Conservation (phyloP, 805 yeast genomes). For the Yarrowia sp. region DNA sequence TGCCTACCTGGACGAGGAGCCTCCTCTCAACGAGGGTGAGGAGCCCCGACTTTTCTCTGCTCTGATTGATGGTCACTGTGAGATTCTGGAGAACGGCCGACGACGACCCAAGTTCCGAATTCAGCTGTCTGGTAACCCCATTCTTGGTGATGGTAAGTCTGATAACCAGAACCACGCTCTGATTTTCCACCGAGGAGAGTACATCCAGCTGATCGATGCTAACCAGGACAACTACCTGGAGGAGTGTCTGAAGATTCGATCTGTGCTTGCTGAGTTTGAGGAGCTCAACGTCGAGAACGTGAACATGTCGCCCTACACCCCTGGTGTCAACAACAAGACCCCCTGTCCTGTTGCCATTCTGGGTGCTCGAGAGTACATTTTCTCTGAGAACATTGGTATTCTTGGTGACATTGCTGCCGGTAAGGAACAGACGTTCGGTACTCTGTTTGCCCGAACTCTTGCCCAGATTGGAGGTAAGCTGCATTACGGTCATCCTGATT, state of each 20-base stretch:
- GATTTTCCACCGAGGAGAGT: slow-evolving; percentile 90
- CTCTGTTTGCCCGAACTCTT: slow-evolving; percentile 89
- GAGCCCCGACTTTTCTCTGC: slow-evolving; percentile 68
- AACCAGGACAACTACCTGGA: slow-evolving; percentile 95
- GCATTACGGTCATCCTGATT: slow-evolving; percentile 97
- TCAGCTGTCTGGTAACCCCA: slow-evolving; percentile 91
- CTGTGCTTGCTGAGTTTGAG: slow-evolving; percentile 89
- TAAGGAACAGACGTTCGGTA: slow-evolving; percentile 96
- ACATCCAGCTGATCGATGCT: slow-evolving; percentile 93
- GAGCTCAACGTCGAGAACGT: slow-evolving; percentile 64
- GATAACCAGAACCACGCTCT: slow-evolving; percentile 92
- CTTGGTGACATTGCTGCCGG: slow-evolving; percentile 97
- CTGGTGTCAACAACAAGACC: slow-evolving; percentile 57
- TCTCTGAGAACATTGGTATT: slow-evolving; percentile 90
- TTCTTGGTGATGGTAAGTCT: slow-evolving; percentile 94
- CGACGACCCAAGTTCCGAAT: slow-evolving; percentile 69
- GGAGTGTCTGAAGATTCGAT: slow-evolving; percentile 89
- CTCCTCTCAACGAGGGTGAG: slow-evolving; percentile 60
- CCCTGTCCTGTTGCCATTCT: slow-evolving; percentile 81
- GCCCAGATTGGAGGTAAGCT: slow-evolving; percentile 94
- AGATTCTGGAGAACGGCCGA: slow-evolving; percentile 62
- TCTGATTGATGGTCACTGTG: slow-evolving; percentile 66
- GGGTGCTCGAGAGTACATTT: slow-evolving; percentile 94
- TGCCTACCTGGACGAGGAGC: slow-evolving; percentile 94
- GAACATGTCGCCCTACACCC: slow-evolving; percentile 60